Evolutionary conservation across 148 eudicot species (phyloP), one percentile per base, ranked within the genome.

Genomic region (Chenopodium quinoa): DNA sequence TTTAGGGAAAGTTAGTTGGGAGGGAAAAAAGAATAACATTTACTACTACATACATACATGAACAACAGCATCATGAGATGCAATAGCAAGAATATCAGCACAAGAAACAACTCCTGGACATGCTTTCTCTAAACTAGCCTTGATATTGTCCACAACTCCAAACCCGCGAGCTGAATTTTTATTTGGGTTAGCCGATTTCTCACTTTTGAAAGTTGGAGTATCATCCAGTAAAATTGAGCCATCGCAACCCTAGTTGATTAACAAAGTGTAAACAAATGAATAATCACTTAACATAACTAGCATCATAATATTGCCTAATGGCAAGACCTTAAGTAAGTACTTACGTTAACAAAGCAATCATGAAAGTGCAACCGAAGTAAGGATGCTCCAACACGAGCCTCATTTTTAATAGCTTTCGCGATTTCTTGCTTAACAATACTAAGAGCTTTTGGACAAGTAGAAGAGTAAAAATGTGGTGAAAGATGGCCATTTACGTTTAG

Each of bases 281-380:
- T 22, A 56, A 17, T 56, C 17, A 56, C 4, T 56, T 19, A 56
- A 34, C 40, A 34, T 34, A 12, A 66, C 23, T 23, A 27, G 13
- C 16, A 20, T n/a, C 7, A 37, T 9, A 40, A n/a, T 9, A 78
- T 20, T 40, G 0, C n/a, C 11, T 54, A 5, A 23, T n/a, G 14
- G 54, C 34, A 2, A 2, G 47, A 22, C 54, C 5, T 25, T 8
- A 9, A n/a, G 17, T 65, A 54, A 1, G 9, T 65, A 66, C 86
- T 83, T 82, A 90, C 91, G 71, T 90, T 86, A 29, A 90, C 93
- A 63, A 89, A 90, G 74, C 93, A 90, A 65, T 89, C 91, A 82
- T 90, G 93, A 82, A 90, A 90, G 73, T 87, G 91, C 37, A 90
- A 56, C 58, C 93, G 93, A 47, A 90, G 90, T 22, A 90, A 78